Base-by-base conservation (phyloP, 805 yeast genomes). In the Jamesozyma spencerorum region DNA sequence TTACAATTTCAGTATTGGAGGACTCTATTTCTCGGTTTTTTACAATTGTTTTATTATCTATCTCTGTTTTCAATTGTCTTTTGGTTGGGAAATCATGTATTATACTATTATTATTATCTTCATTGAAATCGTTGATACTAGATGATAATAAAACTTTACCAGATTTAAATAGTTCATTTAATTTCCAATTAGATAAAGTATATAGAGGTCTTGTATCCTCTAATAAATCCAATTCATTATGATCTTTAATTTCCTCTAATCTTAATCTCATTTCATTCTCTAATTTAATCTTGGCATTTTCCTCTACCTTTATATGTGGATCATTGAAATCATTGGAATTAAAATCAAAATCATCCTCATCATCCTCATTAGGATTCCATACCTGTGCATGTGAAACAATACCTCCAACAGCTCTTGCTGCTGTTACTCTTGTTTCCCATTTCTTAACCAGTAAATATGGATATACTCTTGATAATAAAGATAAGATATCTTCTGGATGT, bases 361-460 rank as follows among this genome's bases (percentile, higher is more conserved):
- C 68, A 20, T 61, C 63, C 7, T 55, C 49, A 50, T 82, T 84
- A 1, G 97, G 97, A 54, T 85, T 86, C 97, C 97, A 92, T 24
- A 68, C 53, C 0, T 74, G 71, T 1, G 88, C 78, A 60, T 85
- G 80, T 34, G 77, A 75, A 3, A 87, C 90, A 22, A 92, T 87
- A 3, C 94, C 94, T 7, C 97, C 97, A 50, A 92, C 74, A 0
- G 98, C 97, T 40, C 86, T 69, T 1, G 97, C 96, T 1, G 99
- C 92, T 1, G 97, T 79, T 1, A 84, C 81, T 58, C 99, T 73
- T 0, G 98, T 88, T 60, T 92, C 99, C 99, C 99, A 92, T 63
- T 81, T 86, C 43, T 70, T 72, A 19, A 86, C 77, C 53, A 78
- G 74, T 43, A 92, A 69, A 58, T 79, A 92, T 0, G 99, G 97